Evolutionary conservation across 352 stramenopile genomes (phyloP).

Genomic region (Pythium rhizo-oryzae): DNA sequence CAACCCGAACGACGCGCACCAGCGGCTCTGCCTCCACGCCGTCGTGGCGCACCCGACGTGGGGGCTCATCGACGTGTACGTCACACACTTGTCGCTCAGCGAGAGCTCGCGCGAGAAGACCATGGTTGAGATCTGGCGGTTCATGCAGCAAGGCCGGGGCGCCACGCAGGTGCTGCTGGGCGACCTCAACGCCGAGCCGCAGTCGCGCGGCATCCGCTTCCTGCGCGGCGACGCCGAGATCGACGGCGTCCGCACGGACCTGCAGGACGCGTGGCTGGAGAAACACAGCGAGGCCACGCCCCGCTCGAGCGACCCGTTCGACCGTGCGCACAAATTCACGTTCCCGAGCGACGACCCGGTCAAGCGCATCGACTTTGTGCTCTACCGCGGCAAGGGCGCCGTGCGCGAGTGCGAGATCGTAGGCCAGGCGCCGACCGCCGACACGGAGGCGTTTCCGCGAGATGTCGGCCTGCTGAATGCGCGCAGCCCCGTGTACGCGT

Average conservation of each 20-base stretch:
- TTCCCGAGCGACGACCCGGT: conserved; percentile 84
- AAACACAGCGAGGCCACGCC: conserved; percentile 61
- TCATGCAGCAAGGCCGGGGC: conserved; percentile 64
- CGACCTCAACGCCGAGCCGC: conserved; percentile 88
- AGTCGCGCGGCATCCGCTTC: conserved; percentile 80
- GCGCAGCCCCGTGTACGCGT: conserved; percentile 83
- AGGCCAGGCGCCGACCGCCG: conserved; percentile 66
- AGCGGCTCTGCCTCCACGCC: conserved; percentile 83
- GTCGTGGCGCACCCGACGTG: conserved; percentile 66
- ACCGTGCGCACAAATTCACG: conserved; percentile 70
- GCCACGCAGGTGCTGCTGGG: conserved; percentile 79
- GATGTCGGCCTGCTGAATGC: conserved; percentile 80
- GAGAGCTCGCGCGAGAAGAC: conserved; percentile 72
- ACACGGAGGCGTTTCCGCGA: conserved; percentile 55
- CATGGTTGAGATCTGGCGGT: conserved; percentile 83
- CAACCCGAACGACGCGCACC: conserved; percentile 83
- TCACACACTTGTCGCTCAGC: conserved; percentile 85
- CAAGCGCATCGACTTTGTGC: conserved; percentile 89
- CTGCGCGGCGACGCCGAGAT: conserved; percentile 64
- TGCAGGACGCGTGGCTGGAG: conserved; percentile 80
- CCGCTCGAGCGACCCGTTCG: conserved; percentile 43
- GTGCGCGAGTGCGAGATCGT: conserved; percentile 78
- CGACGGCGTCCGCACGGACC: conserved; percentile 57
- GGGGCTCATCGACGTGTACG: conserved; percentile 83
- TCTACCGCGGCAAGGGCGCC: conserved; percentile 66